These are phyloP conservation scores for Diversispora epigaea DNA, from an alignment of 192 early-diverging fungal genomes.

Conservation along the genomic window DNA sequence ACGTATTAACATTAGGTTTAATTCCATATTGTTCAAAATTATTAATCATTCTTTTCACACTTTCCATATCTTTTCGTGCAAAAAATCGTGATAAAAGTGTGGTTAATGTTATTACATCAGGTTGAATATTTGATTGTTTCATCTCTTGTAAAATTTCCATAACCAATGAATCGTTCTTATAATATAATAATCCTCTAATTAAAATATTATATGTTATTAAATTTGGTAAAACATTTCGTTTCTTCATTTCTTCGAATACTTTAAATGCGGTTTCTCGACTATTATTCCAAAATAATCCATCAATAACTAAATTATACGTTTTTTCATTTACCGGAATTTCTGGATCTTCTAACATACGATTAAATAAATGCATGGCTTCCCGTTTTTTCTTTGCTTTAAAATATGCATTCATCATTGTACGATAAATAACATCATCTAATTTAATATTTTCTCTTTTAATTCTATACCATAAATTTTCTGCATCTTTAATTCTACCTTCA, in stretches of 20 bases:
- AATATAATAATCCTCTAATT: background rate
- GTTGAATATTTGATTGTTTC: background rate
- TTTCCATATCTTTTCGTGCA: background rate
- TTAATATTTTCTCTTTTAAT: slow-evolving; percentile 16
- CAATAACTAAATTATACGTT: slow-evolving; percentile 24
- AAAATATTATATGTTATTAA: background rate
- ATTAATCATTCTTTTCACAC: background rate
- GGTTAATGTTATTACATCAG: slow-evolving; percentile 20
- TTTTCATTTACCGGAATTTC: slow-evolving; percentile 9
- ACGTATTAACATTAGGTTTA: slow-evolving; percentile 21
- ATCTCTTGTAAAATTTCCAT: background rate
- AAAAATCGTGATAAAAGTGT: background rate
- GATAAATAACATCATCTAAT: slow-evolving; percentile 16
- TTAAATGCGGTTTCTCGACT: background rate
- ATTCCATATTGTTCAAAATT: background rate
- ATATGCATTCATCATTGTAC: slow-evolving; percentile 19
- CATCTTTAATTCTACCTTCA: background rate
- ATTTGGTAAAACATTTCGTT: background rate
- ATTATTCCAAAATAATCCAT: slow-evolving; percentile 20
- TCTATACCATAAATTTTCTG: slow-evolving; percentile 6
- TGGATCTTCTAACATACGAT: slow-evolving; percentile 8
- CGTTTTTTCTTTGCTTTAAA: background rate
- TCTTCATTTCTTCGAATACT: background rate
- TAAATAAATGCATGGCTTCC: slow-evolving; percentile 10
- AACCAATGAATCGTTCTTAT: background rate